Evolutionary conservation across 2,329 filamentous ascomycete species (phyloP).

Genomic region (Lachnellula arida): DNA sequence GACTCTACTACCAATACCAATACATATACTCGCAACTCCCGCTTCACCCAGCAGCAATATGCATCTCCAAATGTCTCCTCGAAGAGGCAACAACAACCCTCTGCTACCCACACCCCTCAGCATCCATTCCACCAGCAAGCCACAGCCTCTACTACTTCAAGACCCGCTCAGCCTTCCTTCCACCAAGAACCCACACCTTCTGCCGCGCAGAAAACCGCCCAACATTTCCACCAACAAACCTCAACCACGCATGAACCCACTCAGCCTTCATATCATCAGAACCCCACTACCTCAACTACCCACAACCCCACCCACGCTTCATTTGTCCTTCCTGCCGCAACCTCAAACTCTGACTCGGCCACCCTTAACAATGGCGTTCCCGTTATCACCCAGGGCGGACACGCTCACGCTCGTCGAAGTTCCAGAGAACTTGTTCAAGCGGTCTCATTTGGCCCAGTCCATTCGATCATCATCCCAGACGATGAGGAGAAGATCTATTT

Average conservation of each 20-base stretch:
- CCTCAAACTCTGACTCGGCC: slow-evolving; percentile 57
- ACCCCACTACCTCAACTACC: slow-evolving; percentile 31
- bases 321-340: slow-evolving; percentile 55
- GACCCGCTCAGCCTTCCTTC: no score
- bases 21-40: slow-evolving; percentile 45
- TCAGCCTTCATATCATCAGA: not conserved
- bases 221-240: no score
- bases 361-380: slow-evolving; percentile 28
- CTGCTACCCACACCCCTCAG: not conserved
- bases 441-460: slow-evolving; percentile 39
- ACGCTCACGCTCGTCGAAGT: slow-evolving; percentile 37
- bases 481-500: slow-evolving; percentile 60
- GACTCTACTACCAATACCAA: slow-evolving; percentile 43
- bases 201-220: no score
- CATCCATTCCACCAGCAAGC: slow-evolving; percentile 23
- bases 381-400: slow-evolving; percentile 47
- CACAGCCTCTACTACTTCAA: slow-evolving; percentile 39
- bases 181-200: no score
- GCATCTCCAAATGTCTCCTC: slow-evolving; percentile 10
- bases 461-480: slow-evolving; percentile 51
- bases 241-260: not conserved
- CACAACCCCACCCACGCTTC: slow-evolving; percentile 52
- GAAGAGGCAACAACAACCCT: slow-evolving; percentile 3
- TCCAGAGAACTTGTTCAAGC: slow-evolving; percentile 43
- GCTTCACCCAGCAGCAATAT: slow-evolving; percentile 45